These are phyloP conservation scores for Dendryphion nanum DNA, from an alignment of 2,329 filamentous ascomycete genomes.

Conservation along the genomic window DNA sequence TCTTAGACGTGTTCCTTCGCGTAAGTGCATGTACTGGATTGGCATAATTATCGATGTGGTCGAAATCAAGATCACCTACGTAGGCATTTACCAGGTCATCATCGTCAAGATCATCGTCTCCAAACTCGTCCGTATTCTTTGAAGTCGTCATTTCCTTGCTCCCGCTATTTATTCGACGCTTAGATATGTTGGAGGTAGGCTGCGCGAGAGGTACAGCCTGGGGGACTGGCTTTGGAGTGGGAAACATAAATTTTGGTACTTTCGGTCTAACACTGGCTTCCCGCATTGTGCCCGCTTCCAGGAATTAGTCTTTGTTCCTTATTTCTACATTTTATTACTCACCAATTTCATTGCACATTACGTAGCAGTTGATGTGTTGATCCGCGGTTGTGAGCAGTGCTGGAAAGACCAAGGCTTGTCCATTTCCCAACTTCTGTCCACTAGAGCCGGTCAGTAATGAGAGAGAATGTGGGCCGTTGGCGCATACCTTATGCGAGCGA, in stretches of 20 bases:
- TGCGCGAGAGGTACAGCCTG: slow-evolving; percentile 9
- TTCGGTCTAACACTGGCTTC: slow-evolving; percentile 53
- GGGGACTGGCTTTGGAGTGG: slow-evolving; percentile 14
- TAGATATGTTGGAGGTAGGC: slow-evolving; percentile 30
- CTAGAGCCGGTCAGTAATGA: slow-evolving; percentile 45
- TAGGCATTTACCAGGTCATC: slow-evolving; percentile 50
- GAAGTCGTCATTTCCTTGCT: slow-evolving; percentile 9
- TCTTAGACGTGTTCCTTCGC: slow-evolving; percentile 19
- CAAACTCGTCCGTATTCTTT: slow-evolving; percentile 49
- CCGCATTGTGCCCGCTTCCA: slow-evolving; percentile 56
- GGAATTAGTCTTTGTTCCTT: background rate
- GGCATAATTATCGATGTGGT: slow-evolving; percentile 54
- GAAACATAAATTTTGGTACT: slow-evolving; percentile 48
- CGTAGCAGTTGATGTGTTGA: slow-evolving; percentile 63
- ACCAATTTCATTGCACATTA: slow-evolving; percentile 85
- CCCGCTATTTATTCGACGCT: slow-evolving; percentile 20
- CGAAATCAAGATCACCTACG: slow-evolving; percentile 42
- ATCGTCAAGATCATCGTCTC: slow-evolving; percentile 54
- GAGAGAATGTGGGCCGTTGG: background rate
- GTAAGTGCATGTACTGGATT: slow-evolving; percentile 20
- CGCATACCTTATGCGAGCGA: slow-evolving; percentile 56
- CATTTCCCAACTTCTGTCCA: slow-evolving; percentile 62
- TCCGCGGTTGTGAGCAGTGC: slow-evolving; percentile 55
- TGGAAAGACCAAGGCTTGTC: slow-evolving; percentile 60
- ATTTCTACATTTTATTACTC: slow-evolving; percentile 14